Base-by-base conservation (phyloP, 1,284 basidiomycete genomes). In the Heimioporus punctisporus region DNA sequence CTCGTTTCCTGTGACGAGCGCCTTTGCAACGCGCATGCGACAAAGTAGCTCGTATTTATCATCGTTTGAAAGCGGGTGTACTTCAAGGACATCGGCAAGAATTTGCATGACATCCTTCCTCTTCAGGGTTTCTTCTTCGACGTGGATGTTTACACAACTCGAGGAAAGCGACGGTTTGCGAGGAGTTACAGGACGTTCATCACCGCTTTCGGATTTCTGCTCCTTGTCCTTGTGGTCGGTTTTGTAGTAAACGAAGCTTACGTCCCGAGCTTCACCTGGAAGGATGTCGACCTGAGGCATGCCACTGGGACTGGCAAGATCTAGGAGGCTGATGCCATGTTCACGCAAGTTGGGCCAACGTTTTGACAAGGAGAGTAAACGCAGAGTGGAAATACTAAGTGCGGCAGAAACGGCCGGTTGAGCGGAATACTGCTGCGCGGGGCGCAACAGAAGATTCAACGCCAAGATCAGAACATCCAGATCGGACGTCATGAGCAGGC, bases 31-130 rank as follows among this genome's bases (percentile, higher is more conserved):
- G 50, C 96, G 88, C 56, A 97, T 90, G 55, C 92, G 90, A 72
- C 93, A 95, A 59, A 97, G 80, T 6, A 98, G 77, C 66, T 95
- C 93, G 65, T 95, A 96, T 64, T 90, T 93, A 72, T 97, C 94
- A 42, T 88, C 84, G 24, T 89, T 82, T 15, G 95, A 91, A 40
- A 98, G 81, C 37, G 82, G 75, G 66, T 93, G 79, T n/a, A 75
- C 75, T 62, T 92, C 86, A 56, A 92, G 78, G 25, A 85, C 75
- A 59, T 94, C 89, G 23, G 86, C 85, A 26, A 98, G 78, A 46
- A 95, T 79, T 57, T 87, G 83, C 82, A 91, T 90, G 15, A 82
- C 75, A 37, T 82, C 74, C 66, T 86, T 86, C 37, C 80, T 73
- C 52, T 78, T 75, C 51, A 91, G 72, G 3, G 79, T 80, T 56